phyloP scores from a whole-genome alignment of 805 yeast species.

The Saccharomycopsis babjevae region DNA sequence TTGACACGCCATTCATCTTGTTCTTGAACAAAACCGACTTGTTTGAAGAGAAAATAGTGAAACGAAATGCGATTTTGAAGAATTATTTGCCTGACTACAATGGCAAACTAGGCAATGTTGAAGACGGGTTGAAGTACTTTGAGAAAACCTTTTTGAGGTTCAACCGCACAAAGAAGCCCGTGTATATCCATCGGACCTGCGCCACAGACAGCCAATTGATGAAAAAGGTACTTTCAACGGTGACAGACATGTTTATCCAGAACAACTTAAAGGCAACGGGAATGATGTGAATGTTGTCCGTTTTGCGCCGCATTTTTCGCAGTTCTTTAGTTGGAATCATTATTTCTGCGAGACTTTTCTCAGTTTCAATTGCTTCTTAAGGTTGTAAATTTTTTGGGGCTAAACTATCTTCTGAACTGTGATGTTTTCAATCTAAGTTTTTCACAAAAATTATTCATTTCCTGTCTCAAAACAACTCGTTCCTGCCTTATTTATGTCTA shows the following conservation, averaged over 20 bases:
- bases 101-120: conserved; percentile 54
- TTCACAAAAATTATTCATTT: too few species aligned
- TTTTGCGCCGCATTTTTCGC: neutral
- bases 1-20: conserved; percentile 75
- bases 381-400: too few species aligned
- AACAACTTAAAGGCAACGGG: conserved; percentile 75
- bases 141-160: conserved; percentile 55
- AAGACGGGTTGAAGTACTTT: conserved; percentile 61
- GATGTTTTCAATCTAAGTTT: too few species aligned
- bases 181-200: conserved; percentile 87
- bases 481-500: too few species aligned
- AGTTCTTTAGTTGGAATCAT: too few species aligned
- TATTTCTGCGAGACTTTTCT: neutral
- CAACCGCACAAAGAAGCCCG: conserved; percentile 56
- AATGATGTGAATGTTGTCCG: conserved; percentile 24
- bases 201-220: conserved; percentile 88
- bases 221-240: conserved; percentile 85
- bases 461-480: too few species aligned
- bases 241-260: conserved; percentile 82
- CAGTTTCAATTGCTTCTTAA: neutral
- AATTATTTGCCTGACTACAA: conserved; percentile 69
- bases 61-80: conserved; percentile 44
- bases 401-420: too few species aligned
- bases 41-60: conserved; percentile 56
- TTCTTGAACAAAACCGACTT: conserved; percentile 85